phyloP scores from a whole-genome alignment of 495 filamentous ascomycete genomes.

The Penicillium coprophilum region DNA sequence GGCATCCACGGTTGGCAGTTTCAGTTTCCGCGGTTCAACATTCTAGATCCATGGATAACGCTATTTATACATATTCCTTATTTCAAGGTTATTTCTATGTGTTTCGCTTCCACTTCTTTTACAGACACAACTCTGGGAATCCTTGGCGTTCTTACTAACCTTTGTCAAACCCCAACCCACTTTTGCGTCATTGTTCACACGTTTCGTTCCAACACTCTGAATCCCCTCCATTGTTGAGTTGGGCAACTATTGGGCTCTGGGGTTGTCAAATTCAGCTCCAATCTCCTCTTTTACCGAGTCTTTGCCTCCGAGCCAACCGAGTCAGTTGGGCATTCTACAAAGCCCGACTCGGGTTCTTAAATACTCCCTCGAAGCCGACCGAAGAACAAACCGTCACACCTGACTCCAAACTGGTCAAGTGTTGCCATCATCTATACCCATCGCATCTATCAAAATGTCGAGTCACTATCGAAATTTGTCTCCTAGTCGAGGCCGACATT shows the following conservation, averaged over 20 bases:
- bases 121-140: too few relatives aligned
- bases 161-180: slow-evolving; percentile 14
- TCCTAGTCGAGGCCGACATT: slow-evolving; percentile 33
- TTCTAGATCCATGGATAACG: slow-evolving; percentile 13
- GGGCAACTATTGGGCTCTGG: slow-evolving; percentile 18
- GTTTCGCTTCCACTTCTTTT: neutral
- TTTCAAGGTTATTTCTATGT: neutral
- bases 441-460: slow-evolving; percentile 15
- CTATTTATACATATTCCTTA: neutral
- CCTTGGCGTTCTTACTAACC: slow-evolving; percentile 6
- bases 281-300: slow-evolving; percentile 10
- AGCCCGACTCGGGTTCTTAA: neutral
- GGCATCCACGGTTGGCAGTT: slow-evolving; percentile 15
- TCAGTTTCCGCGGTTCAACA: slow-evolving; percentile 13
- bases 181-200: slow-evolving; percentile 24
- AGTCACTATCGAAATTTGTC: slow-evolving; percentile 30
- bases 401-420: neutral
- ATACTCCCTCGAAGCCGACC: neutral
- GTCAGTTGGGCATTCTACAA: slow-evolving; percentile 5
- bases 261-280: slow-evolving; percentile 15
- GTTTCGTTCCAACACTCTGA: slow-evolving; percentile 6
- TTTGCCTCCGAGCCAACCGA: slow-evolving; percentile 1
- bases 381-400: neutral
- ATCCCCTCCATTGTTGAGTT: slow-evolving; percentile 8
- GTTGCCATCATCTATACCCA: neutral